Base-by-base conservation (phyloP, 352 stramenopile species). In the Pythium pyrilobum region DNA sequence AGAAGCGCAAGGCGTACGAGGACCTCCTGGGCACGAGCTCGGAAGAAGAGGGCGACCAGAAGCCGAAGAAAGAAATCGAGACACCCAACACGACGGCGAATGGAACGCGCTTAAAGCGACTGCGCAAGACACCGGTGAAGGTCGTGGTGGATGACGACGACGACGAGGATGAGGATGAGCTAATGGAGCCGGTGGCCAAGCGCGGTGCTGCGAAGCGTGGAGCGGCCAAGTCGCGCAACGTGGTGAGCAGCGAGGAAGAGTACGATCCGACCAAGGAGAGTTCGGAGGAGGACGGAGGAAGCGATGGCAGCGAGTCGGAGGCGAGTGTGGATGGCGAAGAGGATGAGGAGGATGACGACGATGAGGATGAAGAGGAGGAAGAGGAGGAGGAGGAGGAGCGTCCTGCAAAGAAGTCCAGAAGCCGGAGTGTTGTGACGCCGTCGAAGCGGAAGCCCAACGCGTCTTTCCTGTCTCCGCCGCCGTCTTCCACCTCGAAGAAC, bases 81-180 rank as follows among this genome's bases (percentile, higher is more conserved):
- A 43, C 60, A 11, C 39, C 18, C 4, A 59, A 27, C 23, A 80
- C 63, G 68, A 84, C 48, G 60, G 75, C 45, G 66, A 66, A 36
- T 32, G 43, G 49, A 18, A 51, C 33, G 36, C 47, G 54, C 23
- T 38, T 67, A 28, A 67, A 68, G 53, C 49, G 46, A 16, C 34
- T 56, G 25, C 61, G 60, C 24, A 71, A 62, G 55, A 57, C 27
- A 13, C 24, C 47, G 2, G 32, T 43, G 13, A 87, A 84, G 47
- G 46, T 93, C 16, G 72, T 93, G 21, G 68, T 92, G 36, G 66
- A 82, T 45, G 77, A 93, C 45, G 86, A 94, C 25, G 82, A 96
- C 18, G 82, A 94, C 4, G 74, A 75, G 7, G 74, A 82, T 8
- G 50, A 46, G 2, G 61, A 64, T 29, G 31, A 36, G 25, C 32